phyloP scores from a whole-genome alignment of 2,329 filamentous ascomycete genomes.

The Phialocephala sp. region DNA sequence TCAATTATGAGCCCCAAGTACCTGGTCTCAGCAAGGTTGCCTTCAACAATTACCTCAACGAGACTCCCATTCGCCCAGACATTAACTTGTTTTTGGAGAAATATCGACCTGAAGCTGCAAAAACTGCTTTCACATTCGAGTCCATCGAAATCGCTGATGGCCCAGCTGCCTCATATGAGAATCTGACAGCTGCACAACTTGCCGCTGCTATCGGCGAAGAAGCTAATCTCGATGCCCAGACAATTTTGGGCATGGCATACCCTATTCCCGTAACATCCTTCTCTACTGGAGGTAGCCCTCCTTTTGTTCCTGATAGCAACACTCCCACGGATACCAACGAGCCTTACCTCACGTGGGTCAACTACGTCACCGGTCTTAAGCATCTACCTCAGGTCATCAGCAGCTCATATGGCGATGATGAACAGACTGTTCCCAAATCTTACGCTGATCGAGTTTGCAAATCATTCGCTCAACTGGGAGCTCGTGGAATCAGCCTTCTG shows the following conservation, averaged over 20 bases:
- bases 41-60: conserved; percentile 35
- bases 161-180: conserved; percentile 27
- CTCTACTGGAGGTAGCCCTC: conserved; percentile 59
- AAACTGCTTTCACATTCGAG: conserved; percentile 22
- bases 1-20: conserved; percentile 28
- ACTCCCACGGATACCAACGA: conserved; percentile 62
- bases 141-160: conserved; percentile 28
- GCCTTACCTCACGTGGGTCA: conserved; percentile 61
- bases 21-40: conserved; percentile 29
- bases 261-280: conserved; percentile 59
- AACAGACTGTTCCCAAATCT: conserved; percentile 56
- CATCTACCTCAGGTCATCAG: conserved; percentile 61
- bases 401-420: conserved; percentile 65
- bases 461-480: conserved; percentile 58
- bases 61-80: conserved; percentile 33
- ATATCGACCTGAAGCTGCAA: conserved; percentile 28
- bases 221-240: conserved; percentile 62
- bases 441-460: conserved; percentile 60
- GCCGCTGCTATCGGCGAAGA: conserved; percentile 44
- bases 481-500: conserved; percentile 58
- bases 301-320: conserved; percentile 52
- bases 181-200: conserved; percentile 20
- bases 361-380: conserved; percentile 54
- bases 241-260: conserved; percentile 59
- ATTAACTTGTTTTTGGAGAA: conserved; percentile 27